Evolutionary conservation across 768 basidiomycete species (phyloP).

Genomic region (Roridomyces roridus): DNA sequence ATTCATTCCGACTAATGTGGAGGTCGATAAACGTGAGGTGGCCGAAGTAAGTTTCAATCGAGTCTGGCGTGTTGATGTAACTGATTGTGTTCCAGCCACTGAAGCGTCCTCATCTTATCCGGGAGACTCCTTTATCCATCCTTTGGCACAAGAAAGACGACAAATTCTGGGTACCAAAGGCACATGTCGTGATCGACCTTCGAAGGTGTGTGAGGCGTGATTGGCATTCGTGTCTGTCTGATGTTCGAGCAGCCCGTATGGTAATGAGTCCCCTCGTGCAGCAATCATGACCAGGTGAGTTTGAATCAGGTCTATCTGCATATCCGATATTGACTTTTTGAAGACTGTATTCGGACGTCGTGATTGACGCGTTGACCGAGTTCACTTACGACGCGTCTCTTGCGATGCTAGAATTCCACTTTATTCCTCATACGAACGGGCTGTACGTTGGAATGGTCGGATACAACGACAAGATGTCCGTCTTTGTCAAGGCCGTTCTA

Average conservation of each 20-base stretch:
- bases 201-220: constrained; percentile 59
- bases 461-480: constrained; percentile 90
- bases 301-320: not conserved
- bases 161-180: constrained; percentile 93
- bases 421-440: constrained; percentile 68
- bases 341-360: constrained; percentile 83
- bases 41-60: constrained; percentile 52
- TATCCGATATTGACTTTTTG: not conserved
- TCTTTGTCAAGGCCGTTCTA: constrained; percentile 75
- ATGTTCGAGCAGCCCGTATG: constrained; percentile 52
- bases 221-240: not conserved
- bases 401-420: constrained; percentile 82
- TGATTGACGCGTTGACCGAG: constrained; percentile 89
- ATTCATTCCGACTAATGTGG: constrained; percentile 88
- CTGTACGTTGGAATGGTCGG: constrained; percentile 75
- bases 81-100: constrained; percentile 57
- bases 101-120: constrained; percentile 76
- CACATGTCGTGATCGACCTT: constrained; percentile 75
- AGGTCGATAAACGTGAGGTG: constrained; percentile 79
- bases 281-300: constrained; percentile 75
- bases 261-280: constrained; percentile 68
- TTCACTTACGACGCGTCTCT: constrained; percentile 92
- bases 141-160: constrained; percentile 99
- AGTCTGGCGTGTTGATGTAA: not conserved
- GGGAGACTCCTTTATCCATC: constrained; percentile 70